Base-by-base conservation (phyloP, 2,329 filamentous ascomycete species). In the Colletotrichum siamense region DNA sequence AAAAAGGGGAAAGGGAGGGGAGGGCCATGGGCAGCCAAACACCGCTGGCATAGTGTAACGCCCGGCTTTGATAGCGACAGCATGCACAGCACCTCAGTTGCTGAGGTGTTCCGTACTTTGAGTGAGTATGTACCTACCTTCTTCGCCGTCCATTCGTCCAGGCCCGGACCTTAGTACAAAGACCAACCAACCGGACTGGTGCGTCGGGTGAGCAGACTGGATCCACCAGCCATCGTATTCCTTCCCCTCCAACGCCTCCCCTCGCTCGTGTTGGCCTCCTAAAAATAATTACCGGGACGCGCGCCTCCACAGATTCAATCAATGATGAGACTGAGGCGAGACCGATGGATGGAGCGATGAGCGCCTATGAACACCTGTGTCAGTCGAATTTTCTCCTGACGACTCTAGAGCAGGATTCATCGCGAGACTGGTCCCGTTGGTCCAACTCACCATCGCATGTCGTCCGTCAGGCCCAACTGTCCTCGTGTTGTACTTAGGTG, bases 141-240 rank as follows among this genome's bases (percentile, higher is more conserved):
- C n/a, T 18, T 26, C 24, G 24, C 49, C 49, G 10, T 55, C n/a
- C 52, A 22, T 55, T 57, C 12, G 52, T 24, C 52, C 12, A 16
- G 24, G 52, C 52, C 52, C 52, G 22, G 52, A 18, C n/a, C 52
- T 24, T 57, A 26, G 26, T 13, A 62, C 34, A 36, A 7, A 18
- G n/a, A 62, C n/a, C 30, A 30, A 28, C 57, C 26, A 15, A 26
- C 32, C 15, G 44, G 16, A 22, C 34, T 73, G 52, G 52, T 61
- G 65, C 57, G 63, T 70, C 59, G 39, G 57, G 28, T 63, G 57
- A 70, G 36, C n/a, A 39, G 36, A 59, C 59, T 30, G 62, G 69
- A 49, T 73, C 73, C 73, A 76, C 73, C 55, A 26, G 62, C 28
- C 69, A 76, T 76, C 73, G 73, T 76, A 76, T 76, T 76, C 63